These are phyloP conservation scores for Cardamine resedifolia DNA, from an alignment of 345 rosid genomes.

Conservation along the genomic window DNA sequence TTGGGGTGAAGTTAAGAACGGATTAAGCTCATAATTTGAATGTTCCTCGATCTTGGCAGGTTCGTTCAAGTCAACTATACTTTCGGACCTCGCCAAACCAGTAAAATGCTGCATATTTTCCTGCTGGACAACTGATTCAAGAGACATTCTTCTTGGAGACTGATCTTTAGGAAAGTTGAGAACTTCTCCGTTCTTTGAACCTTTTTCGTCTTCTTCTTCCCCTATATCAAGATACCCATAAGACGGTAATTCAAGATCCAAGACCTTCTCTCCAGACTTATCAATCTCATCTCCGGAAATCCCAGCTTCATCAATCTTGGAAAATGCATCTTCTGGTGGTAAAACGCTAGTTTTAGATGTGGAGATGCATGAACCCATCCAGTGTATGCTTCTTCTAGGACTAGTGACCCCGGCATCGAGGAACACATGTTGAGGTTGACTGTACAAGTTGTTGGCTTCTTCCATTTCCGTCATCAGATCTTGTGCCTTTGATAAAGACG, in stretches of 20 bases:
- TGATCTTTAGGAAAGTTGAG: neutral
- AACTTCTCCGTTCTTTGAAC: conserved; percentile 23
- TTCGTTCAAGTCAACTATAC: conserved; percentile 44
- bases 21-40: conserved; percentile 21
- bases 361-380: conserved; percentile 27
- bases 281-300: conserved; percentile 24
- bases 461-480: conserved; percentile 49
- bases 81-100: neutral
- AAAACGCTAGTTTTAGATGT: conserved; percentile 10
- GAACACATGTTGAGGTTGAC: conserved; percentile 5
- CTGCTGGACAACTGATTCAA: conserved; percentile 16
- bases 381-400: conserved; percentile 11
- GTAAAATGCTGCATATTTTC: conserved; percentile 9
- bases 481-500: conserved; percentile 49
- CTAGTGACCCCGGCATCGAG: conserved; percentile 23
- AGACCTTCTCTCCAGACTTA: conserved; percentile 42
- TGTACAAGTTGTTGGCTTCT: conserved; percentile 5
- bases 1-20: conserved; percentile 22
- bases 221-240: conserved; percentile 36
- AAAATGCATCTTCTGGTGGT: neutral
- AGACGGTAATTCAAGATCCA: conserved; percentile 55
- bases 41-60: conserved; percentile 41
- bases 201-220: conserved; percentile 38
- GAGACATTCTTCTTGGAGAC: neutral
- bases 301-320: conserved; percentile 5